Evolutionary conservation across 2,329 filamentous ascomycete species (phyloP), one percentile per base, ranked within the genome.

Genomic region (Hypoxylon sp.): DNA sequence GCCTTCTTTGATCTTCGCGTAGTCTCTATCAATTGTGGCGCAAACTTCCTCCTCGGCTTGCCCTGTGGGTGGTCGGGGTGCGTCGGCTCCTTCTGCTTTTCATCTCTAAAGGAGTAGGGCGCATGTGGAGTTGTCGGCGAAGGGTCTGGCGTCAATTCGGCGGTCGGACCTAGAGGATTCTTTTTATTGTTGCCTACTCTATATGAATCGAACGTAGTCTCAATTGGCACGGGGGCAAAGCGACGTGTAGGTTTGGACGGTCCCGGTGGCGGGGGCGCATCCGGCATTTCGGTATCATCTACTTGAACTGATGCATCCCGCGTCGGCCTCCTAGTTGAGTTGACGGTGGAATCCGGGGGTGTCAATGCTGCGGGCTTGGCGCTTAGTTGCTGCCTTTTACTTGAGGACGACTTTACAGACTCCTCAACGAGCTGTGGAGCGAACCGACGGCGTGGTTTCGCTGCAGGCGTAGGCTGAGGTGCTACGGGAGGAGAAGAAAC

Each of bases 1-100:
- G 86, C 86, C 74, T 89, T 89, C 69, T 91, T 88, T 34, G 89
- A 89, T 58, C 93, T 86, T 73, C 89, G 88, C 3, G 91, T 91
- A 2, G 92, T 94, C 79, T 95, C 93, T 68, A 97, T 90, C 60
- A 97, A 83, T 74, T 95, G 91, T 11, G 93, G 93, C 30, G 90
- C 86, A 78, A 97, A 97, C 65, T 82, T 81, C 69, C 85, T 83
- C 73, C 80, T 80, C 41, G 77, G 75, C 52, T 75, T 78, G 28
- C 70, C 74, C 45, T 73, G 74, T 46, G 67, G 55, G 13, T 77
- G 72, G 46, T 60, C 53, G 5, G 43, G 23, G 25, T 60, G 55
- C 9, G 43, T 46, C 62, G 75, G 75, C 72, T 76, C 75, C 69
- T 63, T 50, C 41, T 53, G 45, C 48, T 49, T 59, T 64, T 68